phyloP scores from a whole-genome alignment of 2,329 filamentous ascomycete species.

The Hymenoscyphus salicellus region DNA sequence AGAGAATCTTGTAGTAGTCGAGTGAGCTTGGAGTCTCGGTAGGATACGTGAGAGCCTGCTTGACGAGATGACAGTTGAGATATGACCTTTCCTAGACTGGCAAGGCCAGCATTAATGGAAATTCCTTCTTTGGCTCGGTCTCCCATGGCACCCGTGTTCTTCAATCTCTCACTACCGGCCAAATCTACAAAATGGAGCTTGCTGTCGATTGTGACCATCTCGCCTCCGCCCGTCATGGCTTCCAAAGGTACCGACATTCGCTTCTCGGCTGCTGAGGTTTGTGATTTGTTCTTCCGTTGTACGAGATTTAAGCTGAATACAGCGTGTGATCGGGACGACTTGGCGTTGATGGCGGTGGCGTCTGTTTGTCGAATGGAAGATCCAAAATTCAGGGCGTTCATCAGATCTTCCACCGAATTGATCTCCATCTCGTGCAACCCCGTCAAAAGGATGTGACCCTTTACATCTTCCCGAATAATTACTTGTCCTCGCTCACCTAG shows the following conservation, averaged over 20 bases:
- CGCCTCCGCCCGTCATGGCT: constrained; percentile 66
- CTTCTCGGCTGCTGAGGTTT: constrained; percentile 62
- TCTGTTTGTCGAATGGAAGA: constrained; percentile 95
- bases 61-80: constrained; percentile 92
- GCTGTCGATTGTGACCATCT: constrained; percentile 85
- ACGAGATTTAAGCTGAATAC: constrained; percentile 94
- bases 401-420: constrained; percentile 85
- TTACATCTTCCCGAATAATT: constrained; percentile 90
- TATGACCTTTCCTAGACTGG: constrained; percentile 95
- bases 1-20: constrained; percentile 93
- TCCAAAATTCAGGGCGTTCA: constrained; percentile 85
- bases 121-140: constrained; percentile 95
- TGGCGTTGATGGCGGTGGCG: constrained; percentile 93
- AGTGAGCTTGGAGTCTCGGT: constrained; percentile 96
- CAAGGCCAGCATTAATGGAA: constrained; percentile 94
- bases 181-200: constrained; percentile 98
- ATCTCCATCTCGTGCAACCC: constrained; percentile 85
- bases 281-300: constrained; percentile 68
- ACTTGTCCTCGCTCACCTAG: constrained; percentile 70
- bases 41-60: constrained; percentile 86
- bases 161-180: constrained; percentile 91
- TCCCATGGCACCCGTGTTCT: constrained; percentile 94
- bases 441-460: constrained; percentile 90
- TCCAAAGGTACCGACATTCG: constrained; percentile 84
- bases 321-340: constrained; percentile 94